Percentiles rank a stretch among this genome's conserved stretches.
Conservation (phyloP, 2,329 filamentous ascomycete genomes). For the Colletotrichum phormii region DNA sequence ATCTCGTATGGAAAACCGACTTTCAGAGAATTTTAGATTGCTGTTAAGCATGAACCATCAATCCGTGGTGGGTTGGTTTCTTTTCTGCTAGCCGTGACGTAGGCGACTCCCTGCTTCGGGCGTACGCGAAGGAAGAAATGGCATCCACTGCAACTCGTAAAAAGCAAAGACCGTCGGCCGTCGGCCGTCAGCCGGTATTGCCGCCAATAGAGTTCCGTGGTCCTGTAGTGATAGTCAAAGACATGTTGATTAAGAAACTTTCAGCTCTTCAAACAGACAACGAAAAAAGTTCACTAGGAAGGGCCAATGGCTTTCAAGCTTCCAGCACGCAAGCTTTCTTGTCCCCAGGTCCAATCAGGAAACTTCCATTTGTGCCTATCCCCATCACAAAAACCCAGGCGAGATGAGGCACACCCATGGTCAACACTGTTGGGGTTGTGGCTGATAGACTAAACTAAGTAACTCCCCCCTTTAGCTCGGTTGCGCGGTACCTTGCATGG, state of each 20-base stretch:
- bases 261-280: not conserved
- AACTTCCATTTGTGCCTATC: constrained; percentile 4
- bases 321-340: not conserved
- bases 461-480: constrained; percentile 13
- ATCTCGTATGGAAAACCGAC: constrained; percentile 34
- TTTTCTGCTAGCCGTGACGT: constrained; percentile 16
- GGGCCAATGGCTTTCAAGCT: not conserved
- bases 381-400: not conserved
- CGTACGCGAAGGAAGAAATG: constrained; percentile 17
- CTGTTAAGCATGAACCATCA: constrained; percentile 26
- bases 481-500: constrained; percentile 13
- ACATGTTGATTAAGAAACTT: not conserved
- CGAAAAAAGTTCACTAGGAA: not conserved
- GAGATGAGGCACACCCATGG: constrained; percentile 8
- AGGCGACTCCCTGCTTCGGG: constrained; percentile 13
- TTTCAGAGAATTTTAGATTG: constrained; percentile 32
- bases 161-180: not conserved
- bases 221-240: not conserved
- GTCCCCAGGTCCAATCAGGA: not conserved
- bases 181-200: constrained; percentile 1
- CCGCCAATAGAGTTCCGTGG: not conserved
- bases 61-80: not conserved
- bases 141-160: constrained; percentile 21
- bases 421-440: constrained; percentile 6
- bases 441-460: constrained; percentile 30